phyloP scores from a whole-genome alignment of 1,284 basidiomycete genomes.

The Malassezia slooffiae region DNA sequence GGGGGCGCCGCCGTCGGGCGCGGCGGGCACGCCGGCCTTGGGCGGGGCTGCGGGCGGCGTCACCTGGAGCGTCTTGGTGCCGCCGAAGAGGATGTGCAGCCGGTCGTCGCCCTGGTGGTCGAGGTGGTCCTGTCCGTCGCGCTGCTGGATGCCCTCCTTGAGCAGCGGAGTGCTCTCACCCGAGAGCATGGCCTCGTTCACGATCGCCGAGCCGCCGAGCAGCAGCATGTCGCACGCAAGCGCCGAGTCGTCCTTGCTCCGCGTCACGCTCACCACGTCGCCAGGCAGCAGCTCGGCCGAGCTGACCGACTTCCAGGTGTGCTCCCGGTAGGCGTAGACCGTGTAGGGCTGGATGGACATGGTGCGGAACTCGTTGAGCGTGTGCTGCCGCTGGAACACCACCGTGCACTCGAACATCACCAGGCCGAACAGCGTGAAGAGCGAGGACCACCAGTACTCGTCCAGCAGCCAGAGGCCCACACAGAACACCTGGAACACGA shows the following conservation, averaged over 20 bases:
- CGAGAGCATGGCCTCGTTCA: conserved; percentile 46
- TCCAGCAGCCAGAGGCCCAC: conserved; percentile 46
- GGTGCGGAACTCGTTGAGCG: conserved; percentile 45
- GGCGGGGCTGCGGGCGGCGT: conserved; percentile 28
- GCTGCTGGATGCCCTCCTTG: conserved; percentile 43
- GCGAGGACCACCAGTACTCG: conserved; percentile 45
- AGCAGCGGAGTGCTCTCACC: conserved; percentile 45
- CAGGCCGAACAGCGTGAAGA: conserved; percentile 46
- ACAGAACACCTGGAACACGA: conserved; percentile 46
- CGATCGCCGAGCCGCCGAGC: conserved; percentile 34
- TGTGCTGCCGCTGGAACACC: conserved; percentile 42
- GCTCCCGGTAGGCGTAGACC: conserved; percentile 38
- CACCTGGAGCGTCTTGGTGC: conserved; percentile 45
- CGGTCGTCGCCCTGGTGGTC: conserved; percentile 42
- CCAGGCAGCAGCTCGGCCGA: conserved; percentile 41
- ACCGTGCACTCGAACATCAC: conserved; percentile 45
- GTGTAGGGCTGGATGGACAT: conserved; percentile 46
- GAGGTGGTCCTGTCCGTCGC: conserved; percentile 32
- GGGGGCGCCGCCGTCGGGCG: conserved; percentile 40
- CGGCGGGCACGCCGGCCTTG: conserved; percentile 20
- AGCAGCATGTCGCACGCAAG: conserved; percentile 40
- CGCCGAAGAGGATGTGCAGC: conserved; percentile 45
- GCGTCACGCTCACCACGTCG: conserved; percentile 41
- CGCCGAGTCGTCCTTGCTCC: conserved; percentile 44
- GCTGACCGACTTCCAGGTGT: conserved; percentile 32